Conservation (phyloP, 2,329 filamentous ascomycete genomes). For the Pestalotiopsis sp. region DNA sequence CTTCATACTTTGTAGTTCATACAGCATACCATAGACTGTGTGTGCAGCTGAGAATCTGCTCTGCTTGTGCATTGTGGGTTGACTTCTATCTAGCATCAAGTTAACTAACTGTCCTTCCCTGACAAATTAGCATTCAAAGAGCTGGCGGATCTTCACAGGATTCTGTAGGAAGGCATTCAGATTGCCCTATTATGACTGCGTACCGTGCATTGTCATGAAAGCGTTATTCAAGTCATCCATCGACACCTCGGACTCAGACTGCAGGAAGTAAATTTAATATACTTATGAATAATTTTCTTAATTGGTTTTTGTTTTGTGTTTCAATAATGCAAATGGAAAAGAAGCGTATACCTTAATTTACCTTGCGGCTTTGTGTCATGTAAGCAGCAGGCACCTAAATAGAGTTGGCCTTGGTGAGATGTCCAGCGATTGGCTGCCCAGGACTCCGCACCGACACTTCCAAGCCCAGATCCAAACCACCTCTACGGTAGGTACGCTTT, state of each 20-base stretch:
- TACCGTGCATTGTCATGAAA: too few relatives aligned
- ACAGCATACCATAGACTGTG: too few relatives aligned
- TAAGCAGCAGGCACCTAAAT: not conserved
- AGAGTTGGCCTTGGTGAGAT: not conserved
- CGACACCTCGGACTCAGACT: not conserved
- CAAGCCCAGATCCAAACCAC: not conserved
- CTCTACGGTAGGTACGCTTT: not conserved
- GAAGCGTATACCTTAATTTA: not conserved
- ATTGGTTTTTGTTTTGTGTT: not conserved
- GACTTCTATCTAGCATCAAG: too few relatives aligned
- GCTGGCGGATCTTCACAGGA: too few relatives aligned
- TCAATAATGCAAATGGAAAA: not conserved
- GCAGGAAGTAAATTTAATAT: not conserved
- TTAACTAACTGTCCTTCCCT: too few relatives aligned
- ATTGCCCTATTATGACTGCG: too few relatives aligned
- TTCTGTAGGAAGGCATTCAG: too few relatives aligned
- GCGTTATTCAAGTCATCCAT: too few relatives aligned
- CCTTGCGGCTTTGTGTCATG: not conserved
- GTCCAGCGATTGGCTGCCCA: not conserved
- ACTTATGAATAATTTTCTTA: not conserved
- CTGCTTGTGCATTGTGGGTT: too few relatives aligned
- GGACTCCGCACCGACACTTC: not conserved
- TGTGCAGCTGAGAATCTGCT: too few relatives aligned
- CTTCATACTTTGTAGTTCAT: too few relatives aligned
- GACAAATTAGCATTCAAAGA: too few relatives aligned